A percentile compares a stretch with the other conserved stretches of the same genome.
These are phyloP conservation scores for Trichosanthes truncata DNA, from an alignment of 306 rosid genomes.

Conservation along the genomic window DNA sequence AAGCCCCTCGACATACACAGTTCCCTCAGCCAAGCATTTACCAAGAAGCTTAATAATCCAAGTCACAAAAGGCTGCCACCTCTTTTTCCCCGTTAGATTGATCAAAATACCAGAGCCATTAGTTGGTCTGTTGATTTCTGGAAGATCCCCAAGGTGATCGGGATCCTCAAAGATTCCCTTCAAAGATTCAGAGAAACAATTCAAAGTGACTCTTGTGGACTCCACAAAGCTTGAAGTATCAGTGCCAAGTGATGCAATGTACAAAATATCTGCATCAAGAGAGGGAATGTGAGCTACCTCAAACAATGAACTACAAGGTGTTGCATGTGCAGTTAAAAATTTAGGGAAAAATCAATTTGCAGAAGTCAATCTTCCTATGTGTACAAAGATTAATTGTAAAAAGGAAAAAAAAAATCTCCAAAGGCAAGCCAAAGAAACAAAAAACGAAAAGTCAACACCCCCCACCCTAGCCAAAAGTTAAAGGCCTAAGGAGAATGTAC, in stretches of 20 bases:
- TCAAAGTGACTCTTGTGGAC: constrained; percentile 36
- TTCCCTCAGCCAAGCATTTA: constrained; percentile 77
- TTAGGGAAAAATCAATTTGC: background rate
- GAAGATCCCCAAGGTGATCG: constrained; percentile 50
- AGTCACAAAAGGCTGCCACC: constrained; percentile 78
- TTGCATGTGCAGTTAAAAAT: background rate
- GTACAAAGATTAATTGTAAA: background rate
- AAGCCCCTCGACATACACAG: constrained; percentile 80
- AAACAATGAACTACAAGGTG: background rate
- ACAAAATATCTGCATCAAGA: constrained; percentile 45
- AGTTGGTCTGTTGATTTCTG: constrained; percentile 34
- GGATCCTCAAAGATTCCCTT: constrained; percentile 36
- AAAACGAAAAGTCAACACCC: background rate
- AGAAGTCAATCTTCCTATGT: background rate
- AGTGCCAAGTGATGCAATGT: constrained; percentile 33
- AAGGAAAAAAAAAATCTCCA: background rate
- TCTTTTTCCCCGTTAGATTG: constrained; percentile 38
- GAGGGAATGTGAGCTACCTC: constrained; percentile 1
- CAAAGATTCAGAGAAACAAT: constrained; percentile 54
- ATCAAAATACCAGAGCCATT: constrained; percentile 64
- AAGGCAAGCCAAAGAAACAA: background rate
- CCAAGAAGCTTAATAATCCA: constrained; percentile 73
- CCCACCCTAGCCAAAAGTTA: background rate
- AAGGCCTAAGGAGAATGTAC: background rate
- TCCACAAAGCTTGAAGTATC: constrained; percentile 22